A percentile compares a stretch with the other conserved stretches of the same genome.
Conservation (phyloP, 2,329 filamentous ascomycete genomes). For the Ceratocystis albifundus region DNA sequence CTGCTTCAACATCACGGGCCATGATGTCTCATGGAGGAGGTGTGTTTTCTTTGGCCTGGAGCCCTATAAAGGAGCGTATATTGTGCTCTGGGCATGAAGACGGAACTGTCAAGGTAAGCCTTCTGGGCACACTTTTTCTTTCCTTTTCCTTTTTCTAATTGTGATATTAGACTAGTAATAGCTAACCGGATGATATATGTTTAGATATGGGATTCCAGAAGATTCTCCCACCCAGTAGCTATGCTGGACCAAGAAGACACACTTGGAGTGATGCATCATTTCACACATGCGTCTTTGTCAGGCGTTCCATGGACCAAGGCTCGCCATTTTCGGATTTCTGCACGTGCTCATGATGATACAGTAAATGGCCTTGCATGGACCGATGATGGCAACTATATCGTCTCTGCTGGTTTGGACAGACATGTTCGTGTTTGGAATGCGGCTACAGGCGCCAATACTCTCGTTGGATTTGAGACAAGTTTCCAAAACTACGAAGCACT, state of each 20-base stretch:
- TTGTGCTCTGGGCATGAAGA: conserved; percentile 78
- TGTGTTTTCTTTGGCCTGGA: conserved; percentile 65
- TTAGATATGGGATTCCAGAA: conserved; percentile 76
- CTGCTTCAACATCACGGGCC: conserved; percentile 44
- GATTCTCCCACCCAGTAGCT: conserved; percentile 63
- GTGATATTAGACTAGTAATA: neutral
- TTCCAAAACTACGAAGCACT: conserved; percentile 61
- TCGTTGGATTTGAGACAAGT: conserved; percentile 75
- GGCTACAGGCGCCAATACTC: conserved; percentile 67
- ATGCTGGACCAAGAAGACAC: conserved; percentile 76
- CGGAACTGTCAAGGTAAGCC: conserved; percentile 46
- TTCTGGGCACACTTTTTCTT: neutral
- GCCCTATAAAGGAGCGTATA: conserved; percentile 64
- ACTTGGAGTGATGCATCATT: conserved; percentile 47
- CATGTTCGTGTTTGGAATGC: conserved; percentile 81
- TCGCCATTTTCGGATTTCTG: conserved; percentile 38
- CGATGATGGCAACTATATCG: conserved; percentile 61
- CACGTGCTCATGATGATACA: conserved; percentile 63
- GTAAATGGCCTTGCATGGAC: conserved; percentile 83
- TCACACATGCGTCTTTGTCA: conserved; percentile 29
- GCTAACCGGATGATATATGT: neutral
- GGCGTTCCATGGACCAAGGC: conserved; percentile 29
- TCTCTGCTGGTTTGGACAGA: conserved; percentile 74
- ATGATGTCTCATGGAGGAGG: conserved; percentile 57
- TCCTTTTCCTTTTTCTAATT: too few species aligned